Conservation (phyloP, 208 protist species). For the Leishmania lainsoni region DNA sequence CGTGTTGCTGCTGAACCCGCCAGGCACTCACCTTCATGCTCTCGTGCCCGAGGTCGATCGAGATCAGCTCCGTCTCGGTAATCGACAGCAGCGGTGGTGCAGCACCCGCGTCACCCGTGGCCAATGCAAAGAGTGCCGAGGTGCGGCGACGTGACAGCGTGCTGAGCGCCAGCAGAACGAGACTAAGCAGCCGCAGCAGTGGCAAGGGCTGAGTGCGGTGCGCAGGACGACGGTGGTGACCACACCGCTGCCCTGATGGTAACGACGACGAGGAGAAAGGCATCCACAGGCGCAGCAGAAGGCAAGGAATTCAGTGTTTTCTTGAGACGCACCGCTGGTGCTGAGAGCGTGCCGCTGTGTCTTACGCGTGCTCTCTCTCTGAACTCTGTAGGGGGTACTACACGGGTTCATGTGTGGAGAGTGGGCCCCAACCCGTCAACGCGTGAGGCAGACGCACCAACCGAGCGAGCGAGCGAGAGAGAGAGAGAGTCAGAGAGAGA, state of each 20-base stretch:
- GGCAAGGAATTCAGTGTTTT: not conserved
- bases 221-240: not conserved
- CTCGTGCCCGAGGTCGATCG: constrained; percentile 60
- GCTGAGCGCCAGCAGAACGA: not conserved
- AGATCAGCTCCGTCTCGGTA: constrained; percentile 54
- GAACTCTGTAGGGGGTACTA: not conserved
- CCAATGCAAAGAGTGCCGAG: not conserved
- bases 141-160: not conserved
- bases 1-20: constrained; percentile 18
- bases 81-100: constrained; percentile 15
- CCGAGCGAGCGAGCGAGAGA: not conserved
- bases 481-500: not conserved
- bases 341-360: not conserved
- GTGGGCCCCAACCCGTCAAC: too few species aligned
- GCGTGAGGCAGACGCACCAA: not conserved
- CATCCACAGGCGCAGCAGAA: not conserved
- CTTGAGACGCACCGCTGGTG: not conserved
- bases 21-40: constrained; percentile 30
- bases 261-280: not conserved
- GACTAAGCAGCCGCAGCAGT: not conserved
- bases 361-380: not conserved
- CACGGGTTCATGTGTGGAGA: not conserved
- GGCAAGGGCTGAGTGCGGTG: not conserved
- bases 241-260: not conserved
- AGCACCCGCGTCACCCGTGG: not conserved